Base-by-base conservation (phyloP, 2,329 filamentous ascomycete species). In the Phaeoacremonium minimum region DNA sequence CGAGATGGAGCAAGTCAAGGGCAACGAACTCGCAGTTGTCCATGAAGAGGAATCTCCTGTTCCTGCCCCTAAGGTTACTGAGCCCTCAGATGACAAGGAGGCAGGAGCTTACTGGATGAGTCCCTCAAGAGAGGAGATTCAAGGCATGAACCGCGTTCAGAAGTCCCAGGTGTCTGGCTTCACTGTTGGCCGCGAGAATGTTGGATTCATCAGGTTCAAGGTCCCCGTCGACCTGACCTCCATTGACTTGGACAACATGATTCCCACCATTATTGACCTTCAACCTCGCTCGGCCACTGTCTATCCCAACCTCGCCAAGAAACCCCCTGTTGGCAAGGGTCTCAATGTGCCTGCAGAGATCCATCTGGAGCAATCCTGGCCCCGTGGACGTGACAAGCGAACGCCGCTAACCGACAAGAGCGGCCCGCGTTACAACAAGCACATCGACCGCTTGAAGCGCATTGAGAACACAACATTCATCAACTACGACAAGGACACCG, bases 331-430 rank as follows among this genome's bases (percentile, higher is more conserved):
- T 40, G 93, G 94, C 40, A 87, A 89, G 53, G 91, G 88, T 6
- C 73, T 98, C 45, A 98, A 98, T 52, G 87, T 96, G 7, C 90
- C 89, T 4, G 87, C 93, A 0, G 81, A 77, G 26, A 90, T 98
- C 45, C 79, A 76, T n/a, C 75, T 98, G 9, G 83, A 93, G 56
- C 91, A 97, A 55, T 95, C 90, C 1, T 97, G 87, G 83, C 93
- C 93, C 18, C 85, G 91, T 39, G 75, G 63, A 28, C 75, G 55
- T 36, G 75, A 80, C 45, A 78, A 76, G 56, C 72, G 69, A 46
- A 65, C 68, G 32, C 49, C 72, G 51, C 63, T 50, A 53, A 76
- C 57, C 40, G 75, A 80, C 30, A 84, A 77, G 44, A 75, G 68
- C 43, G 75, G 76, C n/a, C 72, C 75, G 16, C 75, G 81, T 18